Conservation (phyloP, 1,284 basidiomycete genomes). For the Ceratobasidium sp. region DNA sequence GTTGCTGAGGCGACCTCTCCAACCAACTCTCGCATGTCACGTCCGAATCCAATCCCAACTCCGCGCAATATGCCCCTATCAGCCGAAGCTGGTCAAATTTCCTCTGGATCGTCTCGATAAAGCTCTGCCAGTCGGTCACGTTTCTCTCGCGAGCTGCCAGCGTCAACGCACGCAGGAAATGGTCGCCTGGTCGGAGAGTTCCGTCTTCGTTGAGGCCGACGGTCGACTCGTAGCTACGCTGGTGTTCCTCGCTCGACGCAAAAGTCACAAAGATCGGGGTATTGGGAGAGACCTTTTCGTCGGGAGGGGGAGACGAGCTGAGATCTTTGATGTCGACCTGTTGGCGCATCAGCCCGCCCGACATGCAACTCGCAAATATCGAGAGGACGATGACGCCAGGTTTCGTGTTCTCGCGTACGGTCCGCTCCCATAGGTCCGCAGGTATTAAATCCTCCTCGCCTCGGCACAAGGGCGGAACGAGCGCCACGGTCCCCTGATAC, state of each 20-base stretch:
- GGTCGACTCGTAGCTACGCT: constrained; percentile 28
- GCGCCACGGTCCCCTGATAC: constrained; percentile 4
- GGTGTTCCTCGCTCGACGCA: constrained; percentile 6
- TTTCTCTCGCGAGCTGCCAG: constrained; percentile 16
- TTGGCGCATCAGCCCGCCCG: constrained; percentile 26
- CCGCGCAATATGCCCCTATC: constrained; percentile 26
- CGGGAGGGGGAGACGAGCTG: not conserved
- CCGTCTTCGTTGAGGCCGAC: constrained; percentile 5
- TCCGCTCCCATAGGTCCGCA: constrained; percentile 9
- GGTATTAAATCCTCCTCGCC: constrained; percentile 9
- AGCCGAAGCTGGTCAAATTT: constrained; percentile 25
- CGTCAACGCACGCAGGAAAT: constrained; percentile 34
- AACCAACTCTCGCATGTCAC: constrained; percentile 16
- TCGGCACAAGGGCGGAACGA: constrained; percentile 22
- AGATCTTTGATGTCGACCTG: constrained; percentile 12
- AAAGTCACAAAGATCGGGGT: constrained; percentile 37
- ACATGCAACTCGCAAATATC: constrained; percentile 26
- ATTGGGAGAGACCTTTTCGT: not conserved
- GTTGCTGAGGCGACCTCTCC: constrained; percentile 16
- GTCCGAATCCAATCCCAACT: not conserved
- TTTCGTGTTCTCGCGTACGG: constrained; percentile 11
- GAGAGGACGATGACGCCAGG: constrained; percentile 35
- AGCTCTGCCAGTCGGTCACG: constrained; percentile 29
- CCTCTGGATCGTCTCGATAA: constrained; percentile 10
- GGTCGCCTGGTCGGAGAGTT: constrained; percentile 21